phyloP scores from a whole-genome alignment of 495 filamentous ascomycete genomes.

The Trichodelitschia bisporula region DNA sequence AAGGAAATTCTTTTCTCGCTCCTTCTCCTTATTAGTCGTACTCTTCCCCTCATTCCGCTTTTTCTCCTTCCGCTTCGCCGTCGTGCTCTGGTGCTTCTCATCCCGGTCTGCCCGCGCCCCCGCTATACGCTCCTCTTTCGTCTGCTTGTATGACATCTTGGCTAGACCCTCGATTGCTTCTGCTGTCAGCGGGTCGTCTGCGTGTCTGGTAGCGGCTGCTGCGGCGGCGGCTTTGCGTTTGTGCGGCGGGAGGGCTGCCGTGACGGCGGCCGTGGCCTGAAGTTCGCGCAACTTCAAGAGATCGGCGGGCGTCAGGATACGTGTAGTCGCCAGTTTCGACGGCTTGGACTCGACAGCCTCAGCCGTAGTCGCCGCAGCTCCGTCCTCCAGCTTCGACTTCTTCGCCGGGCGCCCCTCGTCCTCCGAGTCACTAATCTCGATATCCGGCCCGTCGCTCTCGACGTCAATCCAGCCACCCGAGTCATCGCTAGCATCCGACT shows the following conservation, averaged over 20 bases:
- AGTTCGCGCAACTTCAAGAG: conserved; percentile 81
- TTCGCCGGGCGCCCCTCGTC: conserved; percentile 34
- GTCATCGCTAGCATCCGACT: conserved; percentile 48
- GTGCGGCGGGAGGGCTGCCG: conserved; percentile 25
- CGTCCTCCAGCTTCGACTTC: conserved; percentile 20
- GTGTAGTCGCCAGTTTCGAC: conserved; percentile 41
- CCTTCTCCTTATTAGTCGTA: conserved; percentile 95
- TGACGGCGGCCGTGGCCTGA: conserved; percentile 40
- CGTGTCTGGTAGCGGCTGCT: conserved; percentile 29
- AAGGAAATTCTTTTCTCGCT: conserved; percentile 84
- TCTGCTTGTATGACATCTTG: conserved; percentile 42
- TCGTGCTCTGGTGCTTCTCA: conserved; percentile 55
- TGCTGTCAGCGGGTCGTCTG: conserved; percentile 65
- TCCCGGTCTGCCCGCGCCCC: conserved; percentile 52
- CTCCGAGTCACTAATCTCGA: conserved; percentile 41
- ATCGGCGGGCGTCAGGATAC: conserved; percentile 79
- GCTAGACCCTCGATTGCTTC: conserved; percentile 57
- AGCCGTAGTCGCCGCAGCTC: conserved; percentile 1
- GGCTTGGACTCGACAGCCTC: conserved; percentile 15
- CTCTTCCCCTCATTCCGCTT: conserved; percentile 77
- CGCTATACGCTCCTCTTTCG: conserved; percentile 59
- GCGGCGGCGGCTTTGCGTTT: conserved; percentile 17
- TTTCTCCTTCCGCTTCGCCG: conserved; percentile 55
- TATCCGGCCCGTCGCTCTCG: conserved; percentile 48
- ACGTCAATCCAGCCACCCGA: conserved; percentile 87